Conservation (phyloP, 192 early-diverging fungal genomes). For the Podochytrium sp. region DNA sequence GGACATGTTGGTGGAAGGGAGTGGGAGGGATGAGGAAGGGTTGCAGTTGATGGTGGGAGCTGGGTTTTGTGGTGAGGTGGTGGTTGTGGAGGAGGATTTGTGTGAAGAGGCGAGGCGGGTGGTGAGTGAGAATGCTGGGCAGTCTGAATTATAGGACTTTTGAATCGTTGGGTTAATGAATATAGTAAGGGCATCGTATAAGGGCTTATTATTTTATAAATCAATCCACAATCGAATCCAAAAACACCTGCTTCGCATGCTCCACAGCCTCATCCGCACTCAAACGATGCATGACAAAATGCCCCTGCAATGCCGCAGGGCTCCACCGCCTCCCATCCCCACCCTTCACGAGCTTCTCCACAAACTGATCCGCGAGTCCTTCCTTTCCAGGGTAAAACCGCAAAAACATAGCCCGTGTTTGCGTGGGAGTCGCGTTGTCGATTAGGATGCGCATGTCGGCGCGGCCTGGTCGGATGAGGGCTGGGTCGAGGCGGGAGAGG, state of each 20-base stretch:
- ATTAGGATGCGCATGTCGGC: conserved; percentile 66
- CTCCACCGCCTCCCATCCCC: neutral
- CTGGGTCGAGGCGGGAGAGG: conserved; percentile 67
- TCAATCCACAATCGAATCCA: too few species aligned
- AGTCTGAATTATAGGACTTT: too few species aligned
- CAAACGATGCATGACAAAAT: conserved; percentile 90
- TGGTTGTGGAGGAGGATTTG: too few species aligned
- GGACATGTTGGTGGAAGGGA: conserved; percentile 16
- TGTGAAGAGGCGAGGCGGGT: too few species aligned
- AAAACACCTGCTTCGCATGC: conserved; percentile 40
- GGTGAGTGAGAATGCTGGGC: too few species aligned
- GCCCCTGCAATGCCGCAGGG: conserved; percentile 78
- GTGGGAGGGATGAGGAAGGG: neutral
- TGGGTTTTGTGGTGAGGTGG: conserved; percentile 13
- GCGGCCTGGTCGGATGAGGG: conserved; percentile 74
- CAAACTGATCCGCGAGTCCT: conserved; percentile 74
- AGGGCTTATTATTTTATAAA: too few species aligned
- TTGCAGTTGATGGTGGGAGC: neutral
- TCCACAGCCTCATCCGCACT: conserved; percentile 72
- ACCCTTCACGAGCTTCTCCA: conserved; percentile 29
- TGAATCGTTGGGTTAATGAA: too few species aligned
- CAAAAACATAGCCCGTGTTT: conserved; percentile 67
- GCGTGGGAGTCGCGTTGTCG: conserved; percentile 59
- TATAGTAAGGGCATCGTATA: too few species aligned
- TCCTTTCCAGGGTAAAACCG: conserved; percentile 65